Evolutionary conservation across 305 asterid genomes (phyloP), one percentile per base, ranked within the genome.

Genomic region (Petunia hybrid): DNA sequence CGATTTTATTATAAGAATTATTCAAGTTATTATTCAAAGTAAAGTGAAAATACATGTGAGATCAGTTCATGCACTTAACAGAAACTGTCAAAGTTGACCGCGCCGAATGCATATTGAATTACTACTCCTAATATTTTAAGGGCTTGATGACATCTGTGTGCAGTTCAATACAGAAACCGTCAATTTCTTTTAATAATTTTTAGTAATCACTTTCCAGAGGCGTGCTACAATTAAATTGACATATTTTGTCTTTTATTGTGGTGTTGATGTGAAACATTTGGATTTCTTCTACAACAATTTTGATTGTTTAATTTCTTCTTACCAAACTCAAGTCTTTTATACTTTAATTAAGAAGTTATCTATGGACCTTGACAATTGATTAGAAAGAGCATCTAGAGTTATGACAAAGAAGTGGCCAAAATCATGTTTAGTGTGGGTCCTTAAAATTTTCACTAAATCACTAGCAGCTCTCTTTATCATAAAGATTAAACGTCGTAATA

Each of bases 281-380:
- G 70, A 35, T 56, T 67, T 38, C 57, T 61, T 68, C 57, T 70
- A 76, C 46, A 78, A 31, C 80, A 79, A 48, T 82, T 74, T 71
- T 82, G 79, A 81, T 70, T 46, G 64, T 31, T 80, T n/a, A 42
- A 86, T 73, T 76, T 81, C 62, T 70, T 81, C 80, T 82, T 76
- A 89, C 91, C 93, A 86, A 91, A 86, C 88, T 79, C 73, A 55
- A 81, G 74, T 79, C 77, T 78, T 85, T 83, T 56, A 67, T 74
- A 55, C 84, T 75, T 81, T 71, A 22, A 87, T 82, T 85, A 41
- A 71, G 76, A 76, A 84, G 67, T 78, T 51, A 77, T 55, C 62
- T 63, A 78, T 51, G 85, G 39, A 59, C 80, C 77, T 73, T 81
- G 73, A 75, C 84, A 76, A 82, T 84, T 84, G 87, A 88, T 89